Evolutionary conservation across 768 basidiomycete genomes (phyloP).

Genomic region (Chlorophyllum brunneum): DNA sequence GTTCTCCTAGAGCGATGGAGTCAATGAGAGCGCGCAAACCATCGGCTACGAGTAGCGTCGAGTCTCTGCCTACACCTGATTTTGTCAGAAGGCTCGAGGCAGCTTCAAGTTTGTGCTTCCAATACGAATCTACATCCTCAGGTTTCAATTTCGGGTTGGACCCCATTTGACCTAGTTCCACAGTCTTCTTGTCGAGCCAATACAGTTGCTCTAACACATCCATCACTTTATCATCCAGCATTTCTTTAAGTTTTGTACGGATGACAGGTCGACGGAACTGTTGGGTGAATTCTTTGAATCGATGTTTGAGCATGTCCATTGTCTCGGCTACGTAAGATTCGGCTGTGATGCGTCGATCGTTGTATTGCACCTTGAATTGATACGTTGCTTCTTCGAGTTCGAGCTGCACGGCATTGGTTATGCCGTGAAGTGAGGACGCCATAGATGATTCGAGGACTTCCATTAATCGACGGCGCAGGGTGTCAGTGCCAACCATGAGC

Average conservation of each 20-base stretch:
- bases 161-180: conserved; percentile 69
- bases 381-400: conserved; percentile 97
- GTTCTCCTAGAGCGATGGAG: conserved; percentile 83
- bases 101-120: conserved; percentile 95
- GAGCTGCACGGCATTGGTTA: conserved; percentile 95
- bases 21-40: conserved; percentile 88
- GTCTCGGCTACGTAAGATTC: conserved; percentile 99
- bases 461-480: conserved; percentile 87
- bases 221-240: conserved; percentile 97
- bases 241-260: conserved; percentile 81
- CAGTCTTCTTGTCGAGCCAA: conserved; percentile 87
- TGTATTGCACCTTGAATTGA: conserved; percentile 99
- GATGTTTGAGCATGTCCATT: conserved; percentile 85
- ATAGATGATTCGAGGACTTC: conserved; percentile 97
- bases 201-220: conserved; percentile 96
- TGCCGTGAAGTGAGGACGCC: conserved; percentile 92
- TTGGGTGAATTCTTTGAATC: conserved; percentile 80
- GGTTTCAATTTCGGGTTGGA: conserved; percentile 66
- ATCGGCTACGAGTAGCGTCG: conserved; percentile 92
- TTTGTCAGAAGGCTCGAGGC: conserved; percentile 92
- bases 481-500: conserved; percentile 89
- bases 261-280: conserved; percentile 90
- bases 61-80: conserved; percentile 91
- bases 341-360: conserved; percentile 89
- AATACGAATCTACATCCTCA: conserved; percentile 83